Conservation (phyloP, 257 asterid genomes). For the Solanum megistacrolobum region DNA sequence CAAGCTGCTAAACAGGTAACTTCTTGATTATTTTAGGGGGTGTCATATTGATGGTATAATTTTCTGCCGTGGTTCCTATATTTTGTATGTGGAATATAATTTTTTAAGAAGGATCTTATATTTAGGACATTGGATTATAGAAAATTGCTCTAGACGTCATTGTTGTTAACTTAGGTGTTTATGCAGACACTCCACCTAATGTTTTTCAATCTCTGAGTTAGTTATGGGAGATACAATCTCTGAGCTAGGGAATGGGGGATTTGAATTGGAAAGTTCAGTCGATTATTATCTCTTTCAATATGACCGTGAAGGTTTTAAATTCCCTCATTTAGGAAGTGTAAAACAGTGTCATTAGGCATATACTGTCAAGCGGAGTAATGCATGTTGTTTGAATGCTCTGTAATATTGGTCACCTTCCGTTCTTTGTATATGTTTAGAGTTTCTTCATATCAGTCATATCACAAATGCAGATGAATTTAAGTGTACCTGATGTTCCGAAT, state of each 20-base stretch:
- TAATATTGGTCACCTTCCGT: neutral
- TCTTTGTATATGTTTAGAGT: neutral
- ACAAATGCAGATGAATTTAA: neutral
- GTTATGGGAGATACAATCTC: neutral
- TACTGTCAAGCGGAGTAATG: neutral
- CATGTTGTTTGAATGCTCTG: neutral
- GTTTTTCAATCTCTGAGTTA: neutral
- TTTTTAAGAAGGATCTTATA: neutral
- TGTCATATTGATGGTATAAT: neutral
- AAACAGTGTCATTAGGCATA: neutral
- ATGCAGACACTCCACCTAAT: neutral
- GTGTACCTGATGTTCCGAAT: neutral
- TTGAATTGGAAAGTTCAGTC: neutral
- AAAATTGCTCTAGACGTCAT: neutral
- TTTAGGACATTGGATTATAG: neutral
- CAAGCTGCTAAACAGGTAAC: slow-evolving; percentile 95
- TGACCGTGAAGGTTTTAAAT: neutral
- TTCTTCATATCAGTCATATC: neutral
- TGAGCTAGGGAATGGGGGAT: neutral
- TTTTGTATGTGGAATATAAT: neutral
- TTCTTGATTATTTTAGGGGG: neutral
- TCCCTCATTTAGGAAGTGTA: neutral
- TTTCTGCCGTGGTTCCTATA: neutral
- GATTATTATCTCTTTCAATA: neutral
- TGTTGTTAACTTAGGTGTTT: neutral